These are phyloP conservation scores for Glaciozyma antarctica DNA, from an alignment of 768 basidiomycete genomes.

Conservation along the genomic window DNA sequence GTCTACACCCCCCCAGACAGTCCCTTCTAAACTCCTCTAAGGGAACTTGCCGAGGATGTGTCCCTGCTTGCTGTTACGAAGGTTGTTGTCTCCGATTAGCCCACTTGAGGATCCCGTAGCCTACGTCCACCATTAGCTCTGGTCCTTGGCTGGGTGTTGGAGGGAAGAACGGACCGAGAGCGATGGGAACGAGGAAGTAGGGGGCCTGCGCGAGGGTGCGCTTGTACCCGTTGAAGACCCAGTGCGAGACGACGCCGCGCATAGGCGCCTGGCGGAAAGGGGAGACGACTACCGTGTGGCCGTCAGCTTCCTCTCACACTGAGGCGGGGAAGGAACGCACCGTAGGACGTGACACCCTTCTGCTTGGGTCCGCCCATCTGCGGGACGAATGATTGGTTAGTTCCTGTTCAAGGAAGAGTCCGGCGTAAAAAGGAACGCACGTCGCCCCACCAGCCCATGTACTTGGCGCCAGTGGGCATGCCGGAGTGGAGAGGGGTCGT, in stretches of 20 bases:
- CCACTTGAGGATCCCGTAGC: conserved; percentile 30
- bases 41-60: conserved; percentile 11
- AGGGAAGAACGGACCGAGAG: conserved; percentile 51
- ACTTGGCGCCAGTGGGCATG: conserved; percentile 12
- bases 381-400: conserved; percentile 33
- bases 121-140: conserved; percentile 1
- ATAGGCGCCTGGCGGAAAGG: conserved; percentile 68
- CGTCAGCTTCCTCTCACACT: neutral
- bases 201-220: conserved; percentile 63
- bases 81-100: conserved; percentile 30
- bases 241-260: conserved; percentile 59
- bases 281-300: conserved; percentile 54
- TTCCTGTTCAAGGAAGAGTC: too few species aligned
- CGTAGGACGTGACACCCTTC: conserved; percentile 69
- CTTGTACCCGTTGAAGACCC: conserved; percentile 77
- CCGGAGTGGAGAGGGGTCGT: neutral
- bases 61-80: conserved; percentile 23
- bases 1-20: neutral
- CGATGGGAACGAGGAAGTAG: conserved; percentile 71
- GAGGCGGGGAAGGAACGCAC: conserved; percentile 47
- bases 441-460: conserved; percentile 79
- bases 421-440: conserved; percentile 1
- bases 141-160: neutral
- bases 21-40: neutral
- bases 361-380: conserved; percentile 56